Evolutionary conservation across 768 basidiomycete species (phyloP).

Genomic region (Boletus sp.): DNA sequence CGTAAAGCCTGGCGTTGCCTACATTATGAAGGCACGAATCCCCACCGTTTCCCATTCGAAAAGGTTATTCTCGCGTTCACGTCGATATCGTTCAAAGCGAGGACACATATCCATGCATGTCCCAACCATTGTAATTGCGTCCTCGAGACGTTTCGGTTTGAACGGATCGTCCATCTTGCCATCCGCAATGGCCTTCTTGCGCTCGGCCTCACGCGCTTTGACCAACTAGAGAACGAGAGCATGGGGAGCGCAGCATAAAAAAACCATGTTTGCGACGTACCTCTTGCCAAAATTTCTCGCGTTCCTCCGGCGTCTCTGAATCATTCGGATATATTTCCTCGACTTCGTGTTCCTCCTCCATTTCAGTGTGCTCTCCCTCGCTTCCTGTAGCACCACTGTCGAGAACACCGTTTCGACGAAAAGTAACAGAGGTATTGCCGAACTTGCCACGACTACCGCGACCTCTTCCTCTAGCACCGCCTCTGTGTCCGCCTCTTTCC

Average conservation of each 20-base stretch:
- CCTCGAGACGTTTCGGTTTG: conserved; percentile 74
- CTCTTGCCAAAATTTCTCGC: conserved; percentile 69
- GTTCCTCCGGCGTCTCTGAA: conserved; percentile 57
- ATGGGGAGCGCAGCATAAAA: conserved; percentile 21
- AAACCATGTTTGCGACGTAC: conserved; percentile 38
- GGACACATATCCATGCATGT: conserved; percentile 96
- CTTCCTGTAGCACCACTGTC: conserved; percentile 33
- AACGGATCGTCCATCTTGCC: conserved; percentile 88
- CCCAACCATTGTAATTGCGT: conserved; percentile 90
- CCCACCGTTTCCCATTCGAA: conserved; percentile 83
- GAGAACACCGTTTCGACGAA: conserved; percentile 25
- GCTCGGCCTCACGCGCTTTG: conserved; percentile 68
- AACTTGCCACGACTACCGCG: conserved; percentile 37
- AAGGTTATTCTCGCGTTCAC: conserved; percentile 86
- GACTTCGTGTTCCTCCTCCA: conserved; percentile 31
- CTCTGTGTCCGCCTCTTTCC: conserved; percentile 60
- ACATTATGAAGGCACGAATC: not conserved
- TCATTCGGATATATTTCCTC: conserved; percentile 44
- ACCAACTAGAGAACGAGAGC: conserved; percentile 47
- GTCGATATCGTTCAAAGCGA: conserved; percentile 84
- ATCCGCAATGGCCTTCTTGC: conserved; percentile 69
- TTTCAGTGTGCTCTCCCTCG: conserved; percentile 34
- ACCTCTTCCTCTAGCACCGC: conserved; percentile 47
- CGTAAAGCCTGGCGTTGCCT: conserved; percentile 6
- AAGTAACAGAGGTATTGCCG: conserved; percentile 39